Evolutionary conservation across 192 early-diverging fungal species (phyloP).

Genomic region (Coemansia asiatica): DNA sequence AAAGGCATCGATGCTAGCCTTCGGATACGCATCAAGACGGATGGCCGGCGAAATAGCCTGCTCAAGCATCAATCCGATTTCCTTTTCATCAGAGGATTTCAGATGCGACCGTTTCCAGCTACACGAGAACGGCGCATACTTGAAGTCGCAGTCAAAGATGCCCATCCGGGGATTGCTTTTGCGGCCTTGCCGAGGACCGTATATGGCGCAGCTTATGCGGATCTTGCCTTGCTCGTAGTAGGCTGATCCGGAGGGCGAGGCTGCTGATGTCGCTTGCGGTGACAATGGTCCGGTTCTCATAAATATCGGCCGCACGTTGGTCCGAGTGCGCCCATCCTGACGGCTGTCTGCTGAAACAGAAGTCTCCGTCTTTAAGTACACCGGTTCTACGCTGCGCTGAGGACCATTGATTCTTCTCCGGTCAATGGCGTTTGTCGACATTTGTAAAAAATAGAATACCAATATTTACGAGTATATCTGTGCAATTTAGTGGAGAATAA

Average conservation of each 20-base stretch:
- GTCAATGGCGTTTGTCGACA: conserved; percentile 42
- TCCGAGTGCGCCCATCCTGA: conserved; percentile 28
- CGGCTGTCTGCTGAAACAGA: conserved; percentile 19
- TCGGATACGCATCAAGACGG: conserved; percentile 54
- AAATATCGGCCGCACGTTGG: conserved; percentile 48
- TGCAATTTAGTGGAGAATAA: no score
- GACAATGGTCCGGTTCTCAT: conserved; percentile 44
- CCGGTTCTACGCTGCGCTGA: conserved; percentile 50
- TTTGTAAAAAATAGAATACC: conserved; percentile 12
- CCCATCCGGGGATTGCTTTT: conserved; percentile 44
- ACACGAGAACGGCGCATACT: conserved; percentile 54
- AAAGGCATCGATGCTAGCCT: conserved; percentile 51
- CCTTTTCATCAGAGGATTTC: conserved; percentile 48
- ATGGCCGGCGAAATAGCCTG: conserved; percentile 53
- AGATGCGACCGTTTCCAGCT: conserved; percentile 49
- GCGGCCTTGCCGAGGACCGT: conserved; percentile 51
- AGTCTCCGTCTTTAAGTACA: conserved; percentile 16
- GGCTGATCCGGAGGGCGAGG: conserved; percentile 50
- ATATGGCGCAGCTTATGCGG: conserved; percentile 55
- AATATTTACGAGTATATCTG: no score
- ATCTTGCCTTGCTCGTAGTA: conserved; percentile 56
- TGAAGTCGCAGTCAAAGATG: conserved; percentile 51
- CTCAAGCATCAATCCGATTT: conserved; percentile 45
- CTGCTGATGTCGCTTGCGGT: conserved; percentile 23
- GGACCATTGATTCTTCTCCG: conserved; percentile 52